Conservation (phyloP, 73 alveolate genomes). For the Paramecium pentaurelia region DNA sequence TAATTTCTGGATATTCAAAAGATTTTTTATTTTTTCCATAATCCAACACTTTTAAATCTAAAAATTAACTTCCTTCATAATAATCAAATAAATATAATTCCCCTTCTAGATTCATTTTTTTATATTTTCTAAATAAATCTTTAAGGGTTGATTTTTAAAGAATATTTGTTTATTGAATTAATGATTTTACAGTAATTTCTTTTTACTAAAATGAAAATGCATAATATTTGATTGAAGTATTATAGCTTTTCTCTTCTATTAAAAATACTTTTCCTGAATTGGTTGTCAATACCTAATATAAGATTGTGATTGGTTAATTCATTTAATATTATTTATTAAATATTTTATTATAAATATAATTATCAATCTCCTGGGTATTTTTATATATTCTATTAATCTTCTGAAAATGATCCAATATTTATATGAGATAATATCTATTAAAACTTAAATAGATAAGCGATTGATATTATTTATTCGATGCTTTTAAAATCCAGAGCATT, state of each 20-base stretch:
- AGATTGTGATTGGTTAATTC: neutral
- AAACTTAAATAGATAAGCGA: too few species aligned
- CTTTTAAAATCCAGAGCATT: too few species aligned
- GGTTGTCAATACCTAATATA: neutral
- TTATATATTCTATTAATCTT: too few species aligned
- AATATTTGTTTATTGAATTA: too few species aligned
- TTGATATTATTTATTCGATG: too few species aligned
- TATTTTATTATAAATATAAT: too few species aligned
- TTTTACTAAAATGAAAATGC: neutral
- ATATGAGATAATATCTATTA: too few species aligned
- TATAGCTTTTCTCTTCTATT: neutral
- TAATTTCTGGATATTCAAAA: neutral
- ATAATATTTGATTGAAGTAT: too few species aligned
- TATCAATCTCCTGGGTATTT: too few species aligned
- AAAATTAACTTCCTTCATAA: neutral
- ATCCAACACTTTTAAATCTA: neutral
- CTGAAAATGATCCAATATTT: too few species aligned
- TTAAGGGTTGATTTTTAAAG: neutral
- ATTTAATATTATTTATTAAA: too few species aligned
- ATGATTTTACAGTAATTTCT: too few species aligned
- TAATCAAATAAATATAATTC: neutral
- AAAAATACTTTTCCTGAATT: neutral
- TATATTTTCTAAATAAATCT: neutral
- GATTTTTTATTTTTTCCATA: neutral
- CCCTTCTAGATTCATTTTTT: neutral